Percentiles rank a stretch among this genome's conserved stretches.
Evolutionary conservation across 768 basidiomycete genomes (phyloP).

Genomic region (Hirschioporus abietinus): DNA sequence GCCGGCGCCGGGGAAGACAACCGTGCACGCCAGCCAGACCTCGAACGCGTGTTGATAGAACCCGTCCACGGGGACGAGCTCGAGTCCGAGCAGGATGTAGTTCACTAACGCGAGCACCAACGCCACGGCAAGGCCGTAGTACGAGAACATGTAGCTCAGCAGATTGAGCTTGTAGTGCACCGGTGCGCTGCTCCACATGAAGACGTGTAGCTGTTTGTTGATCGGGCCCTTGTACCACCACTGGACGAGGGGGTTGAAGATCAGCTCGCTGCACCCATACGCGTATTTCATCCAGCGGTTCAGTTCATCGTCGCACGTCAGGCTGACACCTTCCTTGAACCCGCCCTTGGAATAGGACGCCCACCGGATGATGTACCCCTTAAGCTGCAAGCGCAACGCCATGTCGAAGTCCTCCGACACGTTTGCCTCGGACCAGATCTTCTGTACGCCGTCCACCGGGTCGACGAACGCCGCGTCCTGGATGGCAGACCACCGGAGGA

Average conservation of each 20-base stretch:
- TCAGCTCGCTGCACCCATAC: constrained; percentile 72
- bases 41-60: constrained; percentile 71
- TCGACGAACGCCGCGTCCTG: constrained; percentile 83
- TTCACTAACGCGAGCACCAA: constrained; percentile 60
- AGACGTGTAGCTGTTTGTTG: constrained; percentile 70
- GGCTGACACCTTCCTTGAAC: constrained; percentile 88
- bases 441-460: constrained; percentile 52
- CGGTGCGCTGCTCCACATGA: constrained; percentile 72
- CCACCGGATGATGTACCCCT: constrained; percentile 78
- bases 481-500: constrained; percentile 83
- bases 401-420: constrained; percentile 85
- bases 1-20: constrained; percentile 65
- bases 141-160: constrained; percentile 57
- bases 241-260: constrained; percentile 76
- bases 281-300: constrained; percentile 91
- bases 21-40: constrained; percentile 67
- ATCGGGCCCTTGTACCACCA: constrained; percentile 83
- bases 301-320: constrained; percentile 86
- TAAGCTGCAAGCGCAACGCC: constrained; percentile 56
- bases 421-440: constrained; percentile 80
- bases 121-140: constrained; percentile 60
- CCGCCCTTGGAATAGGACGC: constrained; percentile 80
- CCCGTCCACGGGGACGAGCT: constrained; percentile 51
- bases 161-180: constrained; percentile 81
- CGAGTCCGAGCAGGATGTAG: constrained; percentile 63